phyloP scores from a whole-genome alignment of 1,284 basidiomycete species.

The Cutaneotrichosporon arboriforme region DNA sequence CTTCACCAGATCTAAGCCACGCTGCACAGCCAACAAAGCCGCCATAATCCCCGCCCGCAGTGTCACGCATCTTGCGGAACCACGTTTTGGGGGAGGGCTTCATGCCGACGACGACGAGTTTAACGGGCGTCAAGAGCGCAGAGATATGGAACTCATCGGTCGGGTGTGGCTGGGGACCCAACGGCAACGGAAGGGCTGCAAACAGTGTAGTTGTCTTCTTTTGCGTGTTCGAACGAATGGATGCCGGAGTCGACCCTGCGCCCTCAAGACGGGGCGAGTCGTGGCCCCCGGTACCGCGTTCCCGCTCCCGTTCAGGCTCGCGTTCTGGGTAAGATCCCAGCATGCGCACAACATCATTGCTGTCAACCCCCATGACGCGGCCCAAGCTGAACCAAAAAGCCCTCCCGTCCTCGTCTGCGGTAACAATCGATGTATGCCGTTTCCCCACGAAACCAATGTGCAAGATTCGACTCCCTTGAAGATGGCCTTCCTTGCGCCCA shows the following conservation, averaged over 20 bases:
- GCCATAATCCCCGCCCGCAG: constrained; percentile 44
- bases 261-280: neutral
- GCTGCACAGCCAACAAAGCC: constrained; percentile 61
- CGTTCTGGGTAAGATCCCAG: constrained; percentile 81
- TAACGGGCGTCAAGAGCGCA: constrained; percentile 81
- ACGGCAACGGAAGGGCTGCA: constrained; percentile 72
- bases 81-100: constrained; percentile 90
- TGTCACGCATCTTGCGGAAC: constrained; percentile 69
- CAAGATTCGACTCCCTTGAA: constrained; percentile 76
- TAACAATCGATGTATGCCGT: constrained; percentile 87
- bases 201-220: constrained; percentile 61
- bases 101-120: constrained; percentile 86
- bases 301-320: constrained; percentile 14
- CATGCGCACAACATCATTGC: constrained; percentile 88
- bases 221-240: constrained; percentile 34
- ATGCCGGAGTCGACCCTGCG: constrained; percentile 11
- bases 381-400: constrained; percentile 95
- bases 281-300: neutral
- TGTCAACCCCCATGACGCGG: constrained; percentile 90
- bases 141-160: constrained; percentile 80
- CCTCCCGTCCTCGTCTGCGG: constrained; percentile 83
- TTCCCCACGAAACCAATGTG: constrained; percentile 87
- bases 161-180: constrained; percentile 67
- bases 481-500: constrained; percentile 88
- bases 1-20: constrained; percentile 61